A percentile compares a stretch with the other conserved stretches of the same genome.
phyloP scores from a whole-genome alignment of 2,329 filamentous ascomycete species.

The Metarhizium album region DNA sequence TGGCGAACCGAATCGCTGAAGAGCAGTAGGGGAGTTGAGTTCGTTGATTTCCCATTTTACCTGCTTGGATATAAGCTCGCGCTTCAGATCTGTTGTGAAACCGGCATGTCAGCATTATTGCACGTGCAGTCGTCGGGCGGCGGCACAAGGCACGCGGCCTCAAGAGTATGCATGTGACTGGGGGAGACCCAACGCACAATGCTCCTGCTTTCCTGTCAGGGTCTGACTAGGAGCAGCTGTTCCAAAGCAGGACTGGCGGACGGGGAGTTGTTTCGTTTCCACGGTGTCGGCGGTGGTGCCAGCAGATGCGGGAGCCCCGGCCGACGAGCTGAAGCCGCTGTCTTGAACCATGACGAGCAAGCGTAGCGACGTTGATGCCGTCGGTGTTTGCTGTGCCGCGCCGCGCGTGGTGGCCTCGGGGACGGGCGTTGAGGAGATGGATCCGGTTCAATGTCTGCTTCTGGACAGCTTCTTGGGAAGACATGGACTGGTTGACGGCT shows the following conservation, averaged over 20 bases:
- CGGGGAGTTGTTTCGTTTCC: constrained; percentile 16
- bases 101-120: constrained; percentile 11
- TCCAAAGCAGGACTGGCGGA: constrained; percentile 19
- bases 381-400: no score
- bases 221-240: constrained; percentile 32
- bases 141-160: not conserved
- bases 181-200: constrained; percentile 53
- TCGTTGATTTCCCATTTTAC: constrained; percentile 84
- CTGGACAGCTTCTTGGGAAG: no score
- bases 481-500: no score
- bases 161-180: not conserved
- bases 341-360: constrained; percentile 4
- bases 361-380: no score
- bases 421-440: no score
- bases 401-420: no score
- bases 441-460: no score
- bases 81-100: constrained; percentile 65
- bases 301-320: not conserved
- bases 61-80: constrained; percentile 85
- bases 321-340: not conserved
- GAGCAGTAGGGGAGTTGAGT: constrained; percentile 86
- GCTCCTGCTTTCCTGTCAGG: constrained; percentile 93
- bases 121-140: not conserved
- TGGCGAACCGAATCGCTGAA: constrained; percentile 89
- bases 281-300: constrained; percentile 5